Base-by-base conservation (phyloP, 2,329 filamentous ascomycete species). In the Sporothrix curviconia region DNA sequence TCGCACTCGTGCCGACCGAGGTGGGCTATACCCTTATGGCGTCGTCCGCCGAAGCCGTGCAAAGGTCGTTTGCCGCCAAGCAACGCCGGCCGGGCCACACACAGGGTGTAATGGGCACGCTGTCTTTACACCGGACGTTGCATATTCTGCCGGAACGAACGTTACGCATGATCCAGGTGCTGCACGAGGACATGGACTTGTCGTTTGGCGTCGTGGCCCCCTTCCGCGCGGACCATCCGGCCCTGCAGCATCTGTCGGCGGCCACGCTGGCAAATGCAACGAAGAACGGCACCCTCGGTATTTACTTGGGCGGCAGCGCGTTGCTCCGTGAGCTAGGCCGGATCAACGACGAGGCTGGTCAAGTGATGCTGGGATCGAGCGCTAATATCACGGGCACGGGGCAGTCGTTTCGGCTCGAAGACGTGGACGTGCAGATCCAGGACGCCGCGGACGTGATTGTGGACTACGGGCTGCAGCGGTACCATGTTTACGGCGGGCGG, bases 351-450 rank as follows among this genome's bases (percentile, higher is more conserved):
- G 59, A 62, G 8, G 64, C 58, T 2, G 62, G 62, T 9, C 55
- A 66, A 7, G 59, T 65, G 7, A 34, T 69, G 30, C 53, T 70
- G 34, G 68, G 68, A 0, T 67, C 65, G 1, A 68, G 65, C 6
- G 69, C 69, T 8, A 71, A 71, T 43, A 15, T 71, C 1, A 63
- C 67, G 1, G 67, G 67, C 1, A 61, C 57, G n/a, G 67, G 67
- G 7, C 64, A 64, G 8, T 70, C 69, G 53, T 60, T 40, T 8
- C 32, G 57, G 0, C 61, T 67, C 4, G 66, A 70, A 24, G 66
- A 69, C 19, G 69, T 71, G 25, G 64, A 69, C 56, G 42, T 53
- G 3, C 68, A 70, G 37, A 64, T 71, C 39, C 30, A 51, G 3
- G 58, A 55, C 7, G 63, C 63, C 1, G 69, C 67, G 3, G 64